Conservation (phyloP, 2,329 filamentous ascomycete genomes). For the Amphichorda felina region DNA sequence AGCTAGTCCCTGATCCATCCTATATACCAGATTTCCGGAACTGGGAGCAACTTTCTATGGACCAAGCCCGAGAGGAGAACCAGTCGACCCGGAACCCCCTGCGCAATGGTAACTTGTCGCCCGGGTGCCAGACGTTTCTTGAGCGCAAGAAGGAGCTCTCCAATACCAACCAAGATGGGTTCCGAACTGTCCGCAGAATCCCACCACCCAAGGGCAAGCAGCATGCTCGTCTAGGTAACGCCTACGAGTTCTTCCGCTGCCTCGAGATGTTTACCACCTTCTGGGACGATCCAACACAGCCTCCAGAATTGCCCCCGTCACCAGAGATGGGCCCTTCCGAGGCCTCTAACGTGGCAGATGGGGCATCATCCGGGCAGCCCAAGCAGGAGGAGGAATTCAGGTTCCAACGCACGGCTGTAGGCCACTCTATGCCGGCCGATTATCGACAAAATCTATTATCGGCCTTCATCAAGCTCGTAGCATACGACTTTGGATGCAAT, state of each 20-base stretch:
- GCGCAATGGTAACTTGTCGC: constrained; percentile 40
- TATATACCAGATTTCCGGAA: constrained; percentile 39
- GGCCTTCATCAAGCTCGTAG: constrained; percentile 51
- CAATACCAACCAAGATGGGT: constrained; percentile 44
- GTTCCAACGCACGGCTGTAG: constrained; percentile 30
- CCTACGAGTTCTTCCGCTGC: constrained; percentile 54
- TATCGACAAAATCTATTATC: constrained; percentile 43
- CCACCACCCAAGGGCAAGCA: constrained; percentile 39
- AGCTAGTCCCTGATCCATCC: constrained; percentile 41
- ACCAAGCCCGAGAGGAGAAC: constrained; percentile 37
- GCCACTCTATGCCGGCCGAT: constrained; percentile 45
- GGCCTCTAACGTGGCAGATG: constrained; percentile 2
- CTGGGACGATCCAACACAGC: constrained; percentile 48
- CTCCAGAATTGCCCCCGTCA: constrained; percentile 16
- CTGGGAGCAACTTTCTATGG: constrained; percentile 36
- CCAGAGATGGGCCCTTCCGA: constrained; percentile 16
- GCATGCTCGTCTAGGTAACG: constrained; percentile 45
- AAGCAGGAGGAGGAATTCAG: constrained; percentile 4
- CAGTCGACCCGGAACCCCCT: constrained; percentile 33
- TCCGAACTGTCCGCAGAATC: constrained; percentile 48
- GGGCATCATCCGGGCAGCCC: constrained; percentile 1
- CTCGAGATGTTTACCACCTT: constrained; percentile 46
- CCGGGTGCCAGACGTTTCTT: constrained; percentile 44
- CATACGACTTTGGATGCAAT: constrained; percentile 56
- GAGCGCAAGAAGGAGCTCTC: constrained; percentile 47